phyloP scores from a whole-genome alignment of 2,329 filamentous ascomycete species.

The Fusarium udum region DNA sequence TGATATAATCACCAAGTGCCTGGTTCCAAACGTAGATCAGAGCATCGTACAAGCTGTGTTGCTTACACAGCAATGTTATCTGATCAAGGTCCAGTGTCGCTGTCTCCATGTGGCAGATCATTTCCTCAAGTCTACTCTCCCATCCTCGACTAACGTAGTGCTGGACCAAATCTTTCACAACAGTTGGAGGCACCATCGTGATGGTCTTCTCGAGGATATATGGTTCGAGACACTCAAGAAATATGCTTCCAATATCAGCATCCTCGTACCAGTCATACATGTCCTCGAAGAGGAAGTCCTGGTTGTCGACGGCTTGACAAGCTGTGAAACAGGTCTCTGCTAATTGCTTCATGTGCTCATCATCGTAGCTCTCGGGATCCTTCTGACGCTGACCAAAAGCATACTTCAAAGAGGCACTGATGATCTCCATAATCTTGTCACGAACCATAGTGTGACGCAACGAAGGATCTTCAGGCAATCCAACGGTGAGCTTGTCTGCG shows the following conservation, averaged over 20 bases:
- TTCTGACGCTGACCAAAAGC: conserved; percentile 76
- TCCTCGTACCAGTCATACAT: conserved; percentile 93
- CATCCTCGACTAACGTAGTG: conserved; percentile 82
- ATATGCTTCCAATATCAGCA: conserved; percentile 74
- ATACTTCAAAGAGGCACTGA: conserved; percentile 89
- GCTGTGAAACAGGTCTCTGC: conserved; percentile 85
- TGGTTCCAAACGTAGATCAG: conserved; percentile 97
- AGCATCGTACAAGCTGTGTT: conserved; percentile 92
- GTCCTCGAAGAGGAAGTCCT: conserved; percentile 88
- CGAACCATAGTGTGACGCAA: conserved; percentile 83
- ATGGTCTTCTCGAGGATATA: conserved; percentile 85
- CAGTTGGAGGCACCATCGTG: conserved; percentile 77
- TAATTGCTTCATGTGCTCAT: conserved; percentile 76
- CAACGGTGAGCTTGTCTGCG: conserved; percentile 93
- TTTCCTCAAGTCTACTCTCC: conserved; percentile 85
- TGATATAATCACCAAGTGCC: conserved; percentile 87
- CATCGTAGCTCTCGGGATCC: conserved; percentile 56
- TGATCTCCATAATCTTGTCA: conserved; percentile 92
- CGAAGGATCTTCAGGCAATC: conserved; percentile 83
- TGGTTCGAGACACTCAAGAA: conserved; percentile 87
- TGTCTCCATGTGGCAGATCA: conserved; percentile 93
- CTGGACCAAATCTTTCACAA: conserved; percentile 85
- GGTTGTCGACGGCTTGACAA: conserved; percentile 79
- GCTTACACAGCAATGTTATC: conserved; percentile 88
- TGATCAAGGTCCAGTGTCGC: conserved; percentile 93